Evolutionary conservation across 352 stramenopile species (phyloP), one percentile per base, ranked within the genome.

Genomic region (Pythium chondricola): DNA sequence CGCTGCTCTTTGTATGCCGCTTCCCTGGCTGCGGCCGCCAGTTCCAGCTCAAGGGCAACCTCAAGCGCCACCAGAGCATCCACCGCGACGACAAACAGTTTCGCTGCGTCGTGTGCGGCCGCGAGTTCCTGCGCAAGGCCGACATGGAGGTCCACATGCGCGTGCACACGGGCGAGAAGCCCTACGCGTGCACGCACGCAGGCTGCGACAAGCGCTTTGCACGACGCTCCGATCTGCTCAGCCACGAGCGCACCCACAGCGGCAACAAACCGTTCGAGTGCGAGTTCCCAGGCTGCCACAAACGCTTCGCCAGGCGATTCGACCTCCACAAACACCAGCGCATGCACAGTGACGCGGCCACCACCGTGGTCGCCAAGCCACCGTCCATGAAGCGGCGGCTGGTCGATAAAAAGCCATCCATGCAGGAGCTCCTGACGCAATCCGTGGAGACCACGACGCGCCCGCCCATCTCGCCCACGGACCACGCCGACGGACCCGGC

Each of bases 101-200:
- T 29, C 5, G 21, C n/a, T 81, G 69, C 53, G 43, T 46, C 24
- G 44, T 52, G 31, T 81, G 69, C 29, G 48, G 48, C 35, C 65
- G 63, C 25, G 52, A 43, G 33, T 81, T 81, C 45, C 43, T 72
- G 26, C 67, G 65, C 16, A 81, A 78, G 46, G 69, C 66, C 52
- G 69, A 71, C 52, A 63, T 65, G 58, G 49, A 71, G 22, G 63
- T 71, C 17, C 69, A 79, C 52, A 43, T 56, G 36, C 63, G 66
- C 47, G 64, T 76, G 4, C 68, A 79, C 48, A 76, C 62, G 31
- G 68, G 65, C 51, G 67, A 78, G 52, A 79, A 79, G 61, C 63
- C 62, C 21, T 79, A 71, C 47, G 22, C 29, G 38, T 79, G 69
- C 48, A 36, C 44, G 22, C 47, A 57, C 43, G 41, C 32, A 16